Conservation (phyloP, 768 basidiomycete species). For the Lactarius vividus region DNA sequence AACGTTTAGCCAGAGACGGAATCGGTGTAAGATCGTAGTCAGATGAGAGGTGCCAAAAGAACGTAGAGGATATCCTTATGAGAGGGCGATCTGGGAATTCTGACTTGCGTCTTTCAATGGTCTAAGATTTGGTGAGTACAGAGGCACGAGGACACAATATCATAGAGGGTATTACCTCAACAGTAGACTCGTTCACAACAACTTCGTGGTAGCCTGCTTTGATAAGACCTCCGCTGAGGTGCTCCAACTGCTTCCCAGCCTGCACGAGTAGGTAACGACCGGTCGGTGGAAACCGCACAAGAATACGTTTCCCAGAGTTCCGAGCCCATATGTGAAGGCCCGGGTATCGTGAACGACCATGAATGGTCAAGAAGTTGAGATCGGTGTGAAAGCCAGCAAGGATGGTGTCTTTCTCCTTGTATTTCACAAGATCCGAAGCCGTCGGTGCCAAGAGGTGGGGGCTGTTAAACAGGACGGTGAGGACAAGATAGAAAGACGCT, state of each 20-base stretch:
- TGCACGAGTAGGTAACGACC: slow-evolving; percentile 85
- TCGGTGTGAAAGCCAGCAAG: slow-evolving; percentile 94
- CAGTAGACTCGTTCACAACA: slow-evolving; percentile 78
- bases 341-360: slow-evolving; percentile 82
- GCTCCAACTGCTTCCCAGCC: slow-evolving; percentile 94
- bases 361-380: slow-evolving; percentile 91
- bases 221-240: slow-evolving; percentile 78
- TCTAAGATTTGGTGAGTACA: slow-evolving; percentile 38
- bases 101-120: slow-evolving; percentile 57
- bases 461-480: slow-evolving; percentile 35
- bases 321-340: slow-evolving; percentile 94
- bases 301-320: slow-evolving; percentile 86
- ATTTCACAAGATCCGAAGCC: slow-evolving; percentile 83
- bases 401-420: slow-evolving; percentile 75
- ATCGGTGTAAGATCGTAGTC: slow-evolving; percentile 76
- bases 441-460: slow-evolving; percentile 92
- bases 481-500: neutral
- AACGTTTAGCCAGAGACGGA: slow-evolving; percentile 48
- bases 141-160: neutral
- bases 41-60: slow-evolving; percentile 93
- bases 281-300: slow-evolving; percentile 80
- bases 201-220: slow-evolving; percentile 96
- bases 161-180: slow-evolving; percentile 45
- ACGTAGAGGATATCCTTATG: slow-evolving; percentile 94
- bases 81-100: slow-evolving; percentile 73